phyloP scores from a whole-genome alignment of 2,329 filamentous ascomycete genomes.

The Xylariaceae sp. region DNA sequence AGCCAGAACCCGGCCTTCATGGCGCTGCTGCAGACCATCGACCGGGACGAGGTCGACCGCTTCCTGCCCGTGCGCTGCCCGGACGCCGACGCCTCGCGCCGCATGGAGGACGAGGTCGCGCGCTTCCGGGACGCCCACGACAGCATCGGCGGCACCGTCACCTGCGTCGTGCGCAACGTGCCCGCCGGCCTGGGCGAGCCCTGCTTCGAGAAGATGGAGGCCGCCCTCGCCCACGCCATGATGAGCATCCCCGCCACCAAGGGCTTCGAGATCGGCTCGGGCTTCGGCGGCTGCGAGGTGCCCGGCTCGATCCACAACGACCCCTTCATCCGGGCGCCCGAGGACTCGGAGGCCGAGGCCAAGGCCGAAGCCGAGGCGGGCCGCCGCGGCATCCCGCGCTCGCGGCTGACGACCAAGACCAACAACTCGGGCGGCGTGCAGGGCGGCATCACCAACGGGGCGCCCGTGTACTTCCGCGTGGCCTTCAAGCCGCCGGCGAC shows the following conservation, averaged over 20 bases:
- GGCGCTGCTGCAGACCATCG: constrained; percentile 62
- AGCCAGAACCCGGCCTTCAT: constrained; percentile 75
- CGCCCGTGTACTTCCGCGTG: constrained; percentile 87
- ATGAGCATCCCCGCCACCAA: constrained; percentile 91
- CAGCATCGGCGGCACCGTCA: constrained; percentile 91
- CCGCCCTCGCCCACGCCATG: constrained; percentile 86
- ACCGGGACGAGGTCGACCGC: constrained; percentile 69
- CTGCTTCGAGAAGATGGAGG: constrained; percentile 92
- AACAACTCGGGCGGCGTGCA: constrained; percentile 95
- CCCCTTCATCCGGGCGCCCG: constrained; percentile 65
- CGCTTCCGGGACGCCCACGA: constrained; percentile 71
- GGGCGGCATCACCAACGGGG: constrained; percentile 90
- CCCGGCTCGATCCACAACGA: constrained; percentile 91
- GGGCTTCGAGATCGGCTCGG: constrained; percentile 91
- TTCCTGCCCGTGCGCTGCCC: constrained; percentile 87
- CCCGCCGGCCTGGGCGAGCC: constrained; percentile 87
- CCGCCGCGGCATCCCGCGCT: constrained; percentile 39
- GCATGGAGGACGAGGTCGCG: constrained; percentile 75
- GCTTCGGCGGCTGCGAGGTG: constrained; percentile 80
- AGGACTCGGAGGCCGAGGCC: no score
- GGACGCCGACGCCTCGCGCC: constrained; percentile 50
- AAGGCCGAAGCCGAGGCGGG: constrained; percentile 39
- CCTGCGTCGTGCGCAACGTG: constrained; percentile 81
- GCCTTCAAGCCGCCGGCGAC: constrained; percentile 94
- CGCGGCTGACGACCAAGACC: constrained; percentile 74